Base-by-base conservation (phyloP, 169 alveolate species). In the Toxoplasma gondii region DNA sequence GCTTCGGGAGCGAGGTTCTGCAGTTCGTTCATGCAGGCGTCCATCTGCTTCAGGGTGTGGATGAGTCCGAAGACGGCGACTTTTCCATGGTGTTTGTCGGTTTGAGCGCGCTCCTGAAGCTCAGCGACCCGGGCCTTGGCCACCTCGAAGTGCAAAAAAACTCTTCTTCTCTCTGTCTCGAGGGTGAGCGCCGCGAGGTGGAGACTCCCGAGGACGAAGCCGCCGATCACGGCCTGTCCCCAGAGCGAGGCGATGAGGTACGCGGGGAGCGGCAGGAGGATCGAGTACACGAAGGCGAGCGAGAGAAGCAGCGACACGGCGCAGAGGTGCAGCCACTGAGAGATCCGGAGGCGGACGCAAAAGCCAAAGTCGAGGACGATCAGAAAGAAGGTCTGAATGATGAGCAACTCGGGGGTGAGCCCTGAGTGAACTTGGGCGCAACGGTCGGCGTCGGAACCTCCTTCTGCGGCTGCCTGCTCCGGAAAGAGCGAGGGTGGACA, bases 21-120 rank as follows among this genome's bases (percentile, higher is more conserved):
- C 29, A 78, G 86, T 36, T 78, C 7, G 27, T 19, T 10, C 45
- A 78, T 7, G n/a, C n/a, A 38, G 86, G 86, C 45, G 43, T n/a
- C 86, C 86, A 78, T 78, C 39, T 78, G 39, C 22, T 78, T 78
- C 19, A 78, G 86, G 22, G 86, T 36, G 27, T n/a, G 39, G 86
- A 78, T 78, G 86, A 78, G 86, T 9, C 86, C 39, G 44, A 78
- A n/a, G 86, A 78, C 86, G 45, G 86, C 86, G 86, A 78, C 86
- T 78, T 78, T 78, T 19, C 86, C 86, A 1, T 78, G 49, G n/a
- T 17, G 12, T 10, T n/a, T 38, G 39, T 38, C 86, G 44, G 45
- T 78, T 17, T 36, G 27, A 17, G 22, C 45, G 49, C 86, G 39
- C 29, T 27, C 34, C 45, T 78, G 86, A 10, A 78, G 86, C 39